Evolutionary conservation across 2,329 filamentous ascomycete species (phyloP), one percentile per base, ranked within the genome.

Genomic region (Neopestalotiopsis sp.): DNA sequence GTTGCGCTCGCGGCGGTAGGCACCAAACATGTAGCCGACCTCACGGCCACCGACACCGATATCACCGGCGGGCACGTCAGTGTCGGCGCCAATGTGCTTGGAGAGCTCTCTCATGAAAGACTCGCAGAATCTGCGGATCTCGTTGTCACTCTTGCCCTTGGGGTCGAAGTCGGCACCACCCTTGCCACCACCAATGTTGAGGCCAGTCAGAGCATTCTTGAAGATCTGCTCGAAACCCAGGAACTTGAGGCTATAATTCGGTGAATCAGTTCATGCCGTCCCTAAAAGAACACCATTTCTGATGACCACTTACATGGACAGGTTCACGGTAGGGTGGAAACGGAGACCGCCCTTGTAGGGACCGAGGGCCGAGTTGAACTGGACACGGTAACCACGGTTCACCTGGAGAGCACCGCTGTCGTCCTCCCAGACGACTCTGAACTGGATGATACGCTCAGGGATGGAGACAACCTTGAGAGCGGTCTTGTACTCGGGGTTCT

Each of bases 211-310:
- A 75, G 96, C 96, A 93, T 98, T 98, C 90, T 98, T 98, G 89
- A 98, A 98, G 85, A 95, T 97, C 87, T 98, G 96, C 90, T 99
- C 96, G 79, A 98, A 98, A 74, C 95, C 96, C 79, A 99, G 89
- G 86, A 98, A 98, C 88, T 99, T 99, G 78, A 99, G 90, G 78
- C 83, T 84, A 66, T 66, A 14, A 28, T 17, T 9, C 5, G 28
- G 9, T 45, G 20, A 2, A 13, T 45, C 45, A 24, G 24, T 24
- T 24, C 24, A 24, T 24, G 24, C 24, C 24, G 24, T 24, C 24
- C 24, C 24, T 24, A 2, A 24, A 24, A 24, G n/a, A 24, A 24
- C 24, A 24, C 24, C 24, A 24, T 24, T 2, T 24, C 24, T 24
- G 2, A 24, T 24, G 24, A 24, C 24, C 24, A 24, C 24, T 76